These are phyloP conservation scores for Termitomyces sp. DNA, from an alignment of 768 basidiomycete genomes.

Conservation along the genomic window DNA sequence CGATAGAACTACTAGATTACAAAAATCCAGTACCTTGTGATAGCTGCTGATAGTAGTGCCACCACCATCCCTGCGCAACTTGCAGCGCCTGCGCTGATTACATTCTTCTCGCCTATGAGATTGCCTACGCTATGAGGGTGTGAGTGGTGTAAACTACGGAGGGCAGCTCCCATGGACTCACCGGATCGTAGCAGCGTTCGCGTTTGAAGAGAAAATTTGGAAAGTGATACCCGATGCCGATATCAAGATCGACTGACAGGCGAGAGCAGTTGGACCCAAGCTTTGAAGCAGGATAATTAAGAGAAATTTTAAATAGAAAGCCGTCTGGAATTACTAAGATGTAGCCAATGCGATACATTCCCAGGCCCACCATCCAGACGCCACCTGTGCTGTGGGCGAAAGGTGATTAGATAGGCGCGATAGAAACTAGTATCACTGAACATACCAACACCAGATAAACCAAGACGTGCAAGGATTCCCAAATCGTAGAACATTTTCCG, in stretches of 20 bases:
- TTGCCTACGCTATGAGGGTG: slow-evolving; percentile 8
- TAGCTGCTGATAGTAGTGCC: background rate
- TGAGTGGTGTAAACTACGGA: background rate
- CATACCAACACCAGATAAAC: slow-evolving; percentile 34
- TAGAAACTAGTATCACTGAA: background rate
- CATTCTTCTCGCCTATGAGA: slow-evolving; percentile 13
- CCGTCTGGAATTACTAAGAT: slow-evolving; percentile 36
- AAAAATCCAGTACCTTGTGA: background rate
- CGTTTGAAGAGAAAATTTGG: slow-evolving; percentile 79
- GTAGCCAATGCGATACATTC: slow-evolving; percentile 18
- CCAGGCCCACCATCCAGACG: slow-evolving; percentile 21
- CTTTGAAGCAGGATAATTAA: slow-evolving; percentile 29
- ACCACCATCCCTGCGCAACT: background rate
- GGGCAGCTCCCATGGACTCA: slow-evolving; percentile 22
- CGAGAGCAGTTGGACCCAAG: slow-evolving; percentile 75
- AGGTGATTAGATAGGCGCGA: background rate
- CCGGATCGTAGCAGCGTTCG: slow-evolving; percentile 83
- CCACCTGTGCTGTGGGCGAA: slow-evolving; percentile 49
- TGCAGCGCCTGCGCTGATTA: background rate
- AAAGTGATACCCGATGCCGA: slow-evolving; percentile 43
- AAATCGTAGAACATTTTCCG: slow-evolving; percentile 38
- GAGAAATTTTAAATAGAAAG: background rate
- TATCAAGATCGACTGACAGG: slow-evolving; percentile 26
- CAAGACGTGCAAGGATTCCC: slow-evolving; percentile 65
- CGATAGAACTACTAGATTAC: background rate